phyloP scores from a whole-genome alignment of 2,329 filamentous ascomycete species.

The Thelonectria discophora region DNA sequence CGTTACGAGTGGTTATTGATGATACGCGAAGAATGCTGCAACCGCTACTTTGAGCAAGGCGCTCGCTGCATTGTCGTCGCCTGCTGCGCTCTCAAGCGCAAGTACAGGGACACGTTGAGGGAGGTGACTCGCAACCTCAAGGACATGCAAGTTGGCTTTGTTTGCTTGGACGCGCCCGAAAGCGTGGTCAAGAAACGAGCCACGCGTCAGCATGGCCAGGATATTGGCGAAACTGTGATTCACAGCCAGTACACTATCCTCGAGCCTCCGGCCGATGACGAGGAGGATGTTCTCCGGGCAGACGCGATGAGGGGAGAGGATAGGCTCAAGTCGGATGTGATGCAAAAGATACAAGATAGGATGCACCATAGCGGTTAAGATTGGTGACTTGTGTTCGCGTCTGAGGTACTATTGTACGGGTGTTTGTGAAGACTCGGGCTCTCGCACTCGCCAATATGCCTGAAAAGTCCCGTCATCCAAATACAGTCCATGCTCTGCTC shows the following conservation, averaged over 20 bases:
- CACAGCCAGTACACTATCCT: background rate
- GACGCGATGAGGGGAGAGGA: background rate
- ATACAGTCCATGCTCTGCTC: constrained; percentile 34
- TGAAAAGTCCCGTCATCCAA: constrained; percentile 28
- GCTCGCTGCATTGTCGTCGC: background rate
- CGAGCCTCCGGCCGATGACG: constrained; percentile 1
- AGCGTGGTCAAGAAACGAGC: constrained; percentile 2
- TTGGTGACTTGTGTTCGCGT: too few species aligned
- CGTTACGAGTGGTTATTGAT: background rate
- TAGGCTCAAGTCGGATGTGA: constrained; percentile 2
- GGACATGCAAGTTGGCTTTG: background rate
- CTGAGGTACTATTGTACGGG: too few species aligned
- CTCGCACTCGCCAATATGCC: too few species aligned
- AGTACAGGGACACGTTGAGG: constrained; percentile 2
- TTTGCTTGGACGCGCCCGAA: background rate
- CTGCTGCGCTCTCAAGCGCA: background rate
- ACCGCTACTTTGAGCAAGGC: background rate
- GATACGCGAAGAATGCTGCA: background rate
- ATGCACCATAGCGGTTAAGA: background rate
- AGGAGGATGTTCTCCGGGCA: background rate
- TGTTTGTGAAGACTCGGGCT: too few species aligned
- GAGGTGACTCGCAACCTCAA: background rate
- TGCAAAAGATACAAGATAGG: background rate
- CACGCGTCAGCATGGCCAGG: background rate
- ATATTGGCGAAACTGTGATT: background rate